Percentiles rank a stretch among this genome's conserved stretches.
Evolutionary conservation across 2,329 filamentous ascomycete species (phyloP).

Genomic region (Hypomyces rosellus): DNA sequence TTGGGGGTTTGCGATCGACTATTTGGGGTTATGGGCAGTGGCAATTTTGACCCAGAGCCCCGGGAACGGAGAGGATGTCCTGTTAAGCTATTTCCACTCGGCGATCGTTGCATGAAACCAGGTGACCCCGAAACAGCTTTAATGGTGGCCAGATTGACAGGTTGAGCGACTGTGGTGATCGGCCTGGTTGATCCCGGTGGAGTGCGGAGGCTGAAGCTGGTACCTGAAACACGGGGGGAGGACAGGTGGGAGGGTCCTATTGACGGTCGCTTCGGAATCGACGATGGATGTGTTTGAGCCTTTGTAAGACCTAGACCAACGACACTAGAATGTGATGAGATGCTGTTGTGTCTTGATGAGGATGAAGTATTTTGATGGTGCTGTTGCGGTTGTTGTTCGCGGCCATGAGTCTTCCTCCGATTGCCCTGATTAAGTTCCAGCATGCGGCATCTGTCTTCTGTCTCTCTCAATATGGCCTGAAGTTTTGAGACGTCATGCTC

Average conservation of each 20-base stretch:
- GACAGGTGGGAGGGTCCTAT: slow-evolving; percentile 3
- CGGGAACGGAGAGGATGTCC: slow-evolving; percentile 28
- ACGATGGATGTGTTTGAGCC: slow-evolving; percentile 19
- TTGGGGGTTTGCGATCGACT: slow-evolving; percentile 31
- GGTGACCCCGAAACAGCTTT: slow-evolving; percentile 15
- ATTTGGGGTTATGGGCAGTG: slow-evolving; percentile 30
- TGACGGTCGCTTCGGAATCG: slow-evolving; percentile 14
- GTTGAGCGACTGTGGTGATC: slow-evolving; percentile 5
- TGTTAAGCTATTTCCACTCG: slow-evolving; percentile 20
- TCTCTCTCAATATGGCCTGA: slow-evolving; percentile 29
- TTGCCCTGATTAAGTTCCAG: slow-evolving; percentile 23
- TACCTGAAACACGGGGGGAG: slow-evolving; percentile 6
- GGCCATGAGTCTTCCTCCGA: slow-evolving; percentile 17
- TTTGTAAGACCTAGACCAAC: slow-evolving; percentile 17
- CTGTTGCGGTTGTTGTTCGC: slow-evolving; percentile 8
- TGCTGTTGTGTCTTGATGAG: slow-evolving; percentile 14
- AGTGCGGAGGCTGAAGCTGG: neutral
- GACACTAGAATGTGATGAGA: slow-evolving; percentile 12
- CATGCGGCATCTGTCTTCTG: slow-evolving; percentile 25
- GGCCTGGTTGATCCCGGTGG: slow-evolving; percentile 6
- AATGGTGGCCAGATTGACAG: slow-evolving; percentile 8
- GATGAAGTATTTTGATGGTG: slow-evolving; percentile 4
- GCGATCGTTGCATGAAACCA: slow-evolving; percentile 14
- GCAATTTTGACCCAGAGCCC: slow-evolving; percentile 33
- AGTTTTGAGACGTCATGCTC: slow-evolving; percentile 27